These are phyloP conservation scores for Serendipita sp. DNA, from an alignment of 1,284 basidiomycete genomes.

Conservation along the genomic window DNA sequence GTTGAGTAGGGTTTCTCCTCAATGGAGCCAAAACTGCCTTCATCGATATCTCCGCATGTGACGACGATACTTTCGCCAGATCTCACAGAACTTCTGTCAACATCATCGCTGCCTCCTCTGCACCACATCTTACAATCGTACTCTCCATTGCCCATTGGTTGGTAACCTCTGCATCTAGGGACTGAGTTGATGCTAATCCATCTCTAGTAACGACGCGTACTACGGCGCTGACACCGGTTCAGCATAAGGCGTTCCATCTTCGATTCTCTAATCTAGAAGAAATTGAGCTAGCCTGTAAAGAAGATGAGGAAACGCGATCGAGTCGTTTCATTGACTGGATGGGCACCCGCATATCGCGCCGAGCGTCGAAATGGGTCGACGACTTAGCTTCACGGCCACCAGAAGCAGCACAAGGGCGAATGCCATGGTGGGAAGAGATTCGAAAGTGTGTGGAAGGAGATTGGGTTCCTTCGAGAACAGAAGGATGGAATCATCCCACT, in stretches of 20 bases:
- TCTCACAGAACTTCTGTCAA: conserved; percentile 41
- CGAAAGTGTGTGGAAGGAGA: conserved; percentile 61
- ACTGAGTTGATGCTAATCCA: not conserved
- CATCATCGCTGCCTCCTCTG: conserved; percentile 47
- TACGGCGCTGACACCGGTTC: conserved; percentile 48
- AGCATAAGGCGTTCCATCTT: conserved; percentile 53
- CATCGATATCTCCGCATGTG: conserved; percentile 64
- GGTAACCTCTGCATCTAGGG: conserved; percentile 11
- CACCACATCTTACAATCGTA: conserved; percentile 65
- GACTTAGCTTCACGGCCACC: conserved; percentile 23
- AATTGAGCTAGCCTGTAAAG: conserved; percentile 51
- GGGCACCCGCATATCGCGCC: conserved; percentile 44
- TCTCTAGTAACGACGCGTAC: conserved; percentile 58
- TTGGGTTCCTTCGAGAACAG: conserved; percentile 46
- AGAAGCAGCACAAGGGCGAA: conserved; percentile 26
- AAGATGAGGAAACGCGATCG: conserved; percentile 63
- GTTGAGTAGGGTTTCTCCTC: conserved; percentile 5
- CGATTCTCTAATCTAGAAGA: conserved; percentile 61
- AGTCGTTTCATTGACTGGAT: conserved; percentile 70
- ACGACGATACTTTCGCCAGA: conserved; percentile 57
- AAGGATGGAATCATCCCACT: conserved; percentile 73
- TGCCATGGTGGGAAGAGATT: conserved; percentile 77
- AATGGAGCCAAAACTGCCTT: conserved; percentile 29
- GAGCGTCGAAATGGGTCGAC: conserved; percentile 52
- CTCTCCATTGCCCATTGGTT: conserved; percentile 68